Percentiles rank a stretch among this genome's conserved stretches.
These are phyloP conservation scores for Peniophora sp. DNA, from an alignment of 1,284 basidiomycete genomes.

Conservation along the genomic window DNA sequence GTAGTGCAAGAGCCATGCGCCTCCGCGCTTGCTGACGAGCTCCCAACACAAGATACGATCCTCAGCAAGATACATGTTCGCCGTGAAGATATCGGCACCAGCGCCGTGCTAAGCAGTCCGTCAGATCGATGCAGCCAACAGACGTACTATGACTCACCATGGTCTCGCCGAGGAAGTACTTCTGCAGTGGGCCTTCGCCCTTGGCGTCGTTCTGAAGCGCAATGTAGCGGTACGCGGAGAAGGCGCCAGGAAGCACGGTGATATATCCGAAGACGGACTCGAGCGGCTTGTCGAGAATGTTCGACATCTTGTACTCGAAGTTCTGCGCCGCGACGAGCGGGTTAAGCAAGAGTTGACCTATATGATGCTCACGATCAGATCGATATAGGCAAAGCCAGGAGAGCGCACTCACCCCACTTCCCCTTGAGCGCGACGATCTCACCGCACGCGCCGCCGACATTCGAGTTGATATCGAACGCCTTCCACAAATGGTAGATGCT, in stretches of 20 bases:
- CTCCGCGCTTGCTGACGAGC: constrained; percentile 80
- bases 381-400: constrained; percentile 43
- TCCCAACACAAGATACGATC: constrained; percentile 94
- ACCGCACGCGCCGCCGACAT: constrained; percentile 95
- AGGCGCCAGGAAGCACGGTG: constrained; percentile 88
- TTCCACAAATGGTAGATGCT: constrained; percentile 97
- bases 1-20: constrained; percentile 87
- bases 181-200: constrained; percentile 84
- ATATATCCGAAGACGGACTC: constrained; percentile 89
- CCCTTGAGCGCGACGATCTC: constrained; percentile 93
- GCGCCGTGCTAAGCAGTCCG: constrained; percentile 56
- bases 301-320: constrained; percentile 97
- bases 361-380: not conserved
- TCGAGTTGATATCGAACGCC: constrained; percentile 92
- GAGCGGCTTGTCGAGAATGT: constrained; percentile 87
- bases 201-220: constrained; percentile 80
- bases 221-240: constrained; percentile 88
- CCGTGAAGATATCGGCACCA: constrained; percentile 84
- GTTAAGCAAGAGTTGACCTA: constrained; percentile 5
- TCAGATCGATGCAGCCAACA: constrained; percentile 9
- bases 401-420: constrained; percentile 77
- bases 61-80: constrained; percentile 94
- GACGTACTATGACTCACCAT: constrained; percentile 62
- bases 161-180: constrained; percentile 94
- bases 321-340: constrained; percentile 76